These are phyloP conservation scores for Phytophthora citricola DNA, from an alignment of 352 stramenopile species.

Conservation along the genomic window DNA sequence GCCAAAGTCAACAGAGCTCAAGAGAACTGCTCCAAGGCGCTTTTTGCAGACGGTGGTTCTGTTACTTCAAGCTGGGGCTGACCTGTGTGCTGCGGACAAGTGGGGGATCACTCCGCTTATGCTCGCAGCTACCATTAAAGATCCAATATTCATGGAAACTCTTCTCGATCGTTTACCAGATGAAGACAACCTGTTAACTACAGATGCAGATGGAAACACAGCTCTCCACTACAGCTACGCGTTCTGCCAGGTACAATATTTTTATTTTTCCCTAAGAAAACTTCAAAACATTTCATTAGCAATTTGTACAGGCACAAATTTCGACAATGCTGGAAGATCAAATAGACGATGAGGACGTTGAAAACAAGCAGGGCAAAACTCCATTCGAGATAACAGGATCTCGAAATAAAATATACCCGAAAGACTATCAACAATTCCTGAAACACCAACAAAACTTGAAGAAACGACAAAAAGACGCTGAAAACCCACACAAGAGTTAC, in stretches of 20 bases:
- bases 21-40: slow-evolving; percentile 25
- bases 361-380: slow-evolving; percentile 46
- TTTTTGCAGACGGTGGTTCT: slow-evolving; percentile 46
- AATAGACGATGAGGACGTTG: slow-evolving; percentile 48
- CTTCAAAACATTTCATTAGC: neutral
- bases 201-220: slow-evolving; percentile 55
- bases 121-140: slow-evolving; percentile 47
- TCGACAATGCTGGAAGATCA: slow-evolving; percentile 54
- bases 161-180: slow-evolving; percentile 42
- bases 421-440: slow-evolving; percentile 32
- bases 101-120: slow-evolving; percentile 74
- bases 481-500: neutral
- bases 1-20: slow-evolving; percentile 6
- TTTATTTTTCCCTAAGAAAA: neutral
- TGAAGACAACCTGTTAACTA: slow-evolving; percentile 26
- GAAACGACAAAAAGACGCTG: neutral
- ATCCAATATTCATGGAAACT: slow-evolving; percentile 43
- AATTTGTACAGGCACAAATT: slow-evolving; percentile 31
- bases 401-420: slow-evolving; percentile 51
- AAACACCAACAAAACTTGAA: slow-evolving; percentile 14
- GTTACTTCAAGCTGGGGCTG: slow-evolving; percentile 41
- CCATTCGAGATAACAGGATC: slow-evolving; percentile 57
- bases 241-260: slow-evolving; percentile 54
- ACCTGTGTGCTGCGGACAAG: slow-evolving; percentile 41
- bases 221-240: slow-evolving; percentile 78